Evolutionary conservation across 1,139 yeast genomes (phyloP), one percentile per base, ranked within the genome.

Genomic region (Suhomyces guaymorum): DNA sequence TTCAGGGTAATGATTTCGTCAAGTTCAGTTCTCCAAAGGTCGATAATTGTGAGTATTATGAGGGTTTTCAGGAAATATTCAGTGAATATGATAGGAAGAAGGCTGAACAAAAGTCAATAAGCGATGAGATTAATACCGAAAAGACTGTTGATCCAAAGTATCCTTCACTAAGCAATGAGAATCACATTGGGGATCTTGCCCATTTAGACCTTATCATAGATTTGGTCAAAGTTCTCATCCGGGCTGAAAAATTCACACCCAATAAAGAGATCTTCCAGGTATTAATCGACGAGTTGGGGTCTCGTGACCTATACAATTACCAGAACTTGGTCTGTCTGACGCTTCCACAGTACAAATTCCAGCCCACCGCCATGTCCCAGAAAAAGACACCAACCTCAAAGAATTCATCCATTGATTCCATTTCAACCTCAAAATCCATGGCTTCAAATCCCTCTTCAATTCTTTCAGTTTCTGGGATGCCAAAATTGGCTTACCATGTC

Each of bases 291-390:
- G 45, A 48, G n/a, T 52, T 66, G 16, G 63, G 57, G 2, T 29
- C 41, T 5, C 32, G 37, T 2, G 47, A 50, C 1, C 45, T 65
- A 13, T 42, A 35, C 34, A 54, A 57, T 33, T 61, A 54, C 31
- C 66, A 63, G 41, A 42, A 62, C 4, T 32, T 63, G 18, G 56
- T 63, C 0, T 59, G 54, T 32, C 54, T 54, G 23, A 37, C 51
- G 16, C 43, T 63, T 8, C 58, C 64, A 3, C 44, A 47, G 6
- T 55, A 55, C 30, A 48, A 54, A n/a, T n/a, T n/a, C n/a, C n/a
- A n/a, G n/a, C n/a, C n/a, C n/a, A n/a, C n/a, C n/a, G n/a, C n/a
- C n/a, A n/a, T n/a, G n/a, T n/a, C n/a, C n/a, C n/a, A n/a, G n/a
- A n/a, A n/a, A n/a, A n/a, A n/a, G n/a, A n/a, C n/a, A n/a, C n/a